phyloP scores from a whole-genome alignment of 768 basidiomycete genomes.

The Suillus ampliporus region DNA sequence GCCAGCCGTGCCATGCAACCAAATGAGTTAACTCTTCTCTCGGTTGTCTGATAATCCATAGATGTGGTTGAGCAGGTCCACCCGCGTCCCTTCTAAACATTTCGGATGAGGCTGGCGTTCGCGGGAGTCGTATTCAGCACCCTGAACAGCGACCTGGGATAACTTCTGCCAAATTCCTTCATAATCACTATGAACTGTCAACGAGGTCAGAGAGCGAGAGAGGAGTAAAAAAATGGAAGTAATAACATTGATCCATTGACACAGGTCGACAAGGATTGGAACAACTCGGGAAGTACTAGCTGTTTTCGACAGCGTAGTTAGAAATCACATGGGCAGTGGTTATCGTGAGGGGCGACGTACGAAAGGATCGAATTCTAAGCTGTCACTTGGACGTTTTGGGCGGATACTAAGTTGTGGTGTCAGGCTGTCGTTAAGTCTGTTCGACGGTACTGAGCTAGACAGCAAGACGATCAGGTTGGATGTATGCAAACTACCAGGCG shows the following conservation, averaged over 20 bases:
- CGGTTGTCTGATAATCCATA: neutral
- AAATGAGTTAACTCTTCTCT: neutral
- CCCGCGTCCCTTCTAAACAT: neutral
- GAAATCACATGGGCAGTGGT: no score
- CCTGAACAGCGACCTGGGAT: neutral
- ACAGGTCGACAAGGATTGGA: no score
- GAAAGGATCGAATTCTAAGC: no score
- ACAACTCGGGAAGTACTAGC: no score
- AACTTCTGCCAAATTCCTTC: neutral
- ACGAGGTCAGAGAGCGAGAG: neutral
- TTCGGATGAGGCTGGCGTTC: neutral
- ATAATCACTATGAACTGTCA: neutral
- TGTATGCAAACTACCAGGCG: no score
- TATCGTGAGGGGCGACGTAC: no score
- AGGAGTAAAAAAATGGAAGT: neutral
- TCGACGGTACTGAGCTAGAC: no score
- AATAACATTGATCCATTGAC: neutral
- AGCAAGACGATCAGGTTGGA: no score
- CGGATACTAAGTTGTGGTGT: no score
- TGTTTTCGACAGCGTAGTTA: no score
- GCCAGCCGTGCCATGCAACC: neutral
- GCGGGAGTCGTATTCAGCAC: neutral
- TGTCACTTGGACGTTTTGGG: no score
- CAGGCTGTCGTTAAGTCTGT: no score
- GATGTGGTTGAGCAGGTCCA: neutral